A percentile compares a stretch with the other conserved stretches of the same genome.
These are phyloP conservation scores for Chytriomyces sp. DNA, from an alignment of 192 early-diverging fungal species.

Conservation along the genomic window DNA sequence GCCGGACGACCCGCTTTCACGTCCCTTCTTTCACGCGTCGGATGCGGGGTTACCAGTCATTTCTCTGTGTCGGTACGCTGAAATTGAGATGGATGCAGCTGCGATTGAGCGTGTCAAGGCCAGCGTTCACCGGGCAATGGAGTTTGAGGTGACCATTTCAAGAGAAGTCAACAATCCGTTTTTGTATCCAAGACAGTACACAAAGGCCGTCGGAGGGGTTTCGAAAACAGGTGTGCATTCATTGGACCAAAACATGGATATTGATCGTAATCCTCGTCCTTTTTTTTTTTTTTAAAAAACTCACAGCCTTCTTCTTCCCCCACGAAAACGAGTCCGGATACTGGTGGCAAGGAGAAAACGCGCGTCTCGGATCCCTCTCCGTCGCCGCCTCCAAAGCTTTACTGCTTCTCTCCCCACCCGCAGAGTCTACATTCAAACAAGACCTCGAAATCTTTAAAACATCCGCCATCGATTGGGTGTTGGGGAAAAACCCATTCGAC, in stretches of 20 bases:
- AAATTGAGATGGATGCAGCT: constrained; percentile 7
- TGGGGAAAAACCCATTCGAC: constrained; percentile 27
- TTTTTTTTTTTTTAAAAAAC: no score
- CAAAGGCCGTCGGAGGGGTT: constrained; percentile 4
- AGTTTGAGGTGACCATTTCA: constrained; percentile 25
- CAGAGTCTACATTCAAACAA: background rate
- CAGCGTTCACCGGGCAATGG: constrained; percentile 1
- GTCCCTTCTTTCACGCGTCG: constrained; percentile 33
- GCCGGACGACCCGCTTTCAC: background rate
- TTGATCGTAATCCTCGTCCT: no score
- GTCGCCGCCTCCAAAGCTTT: constrained; percentile 4
- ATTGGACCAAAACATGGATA: background rate
- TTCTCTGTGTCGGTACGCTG: constrained; percentile 12
- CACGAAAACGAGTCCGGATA: constrained; percentile 25
- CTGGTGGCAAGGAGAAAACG: constrained; percentile 32
- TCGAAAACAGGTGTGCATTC: background rate
- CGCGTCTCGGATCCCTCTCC: constrained; percentile 21
- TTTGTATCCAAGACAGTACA: constrained; percentile 20
- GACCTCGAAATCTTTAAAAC: background rate
- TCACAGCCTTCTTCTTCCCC: constrained; percentile 20
- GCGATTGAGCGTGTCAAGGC: background rate
- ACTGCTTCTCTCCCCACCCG: background rate
- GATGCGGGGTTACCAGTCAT: constrained; percentile 25
- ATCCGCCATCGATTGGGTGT: constrained; percentile 15
- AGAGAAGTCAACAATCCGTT: constrained; percentile 27